Conservation (phyloP, 768 basidiomycete genomes). For the Termitomyces sp. region DNA sequence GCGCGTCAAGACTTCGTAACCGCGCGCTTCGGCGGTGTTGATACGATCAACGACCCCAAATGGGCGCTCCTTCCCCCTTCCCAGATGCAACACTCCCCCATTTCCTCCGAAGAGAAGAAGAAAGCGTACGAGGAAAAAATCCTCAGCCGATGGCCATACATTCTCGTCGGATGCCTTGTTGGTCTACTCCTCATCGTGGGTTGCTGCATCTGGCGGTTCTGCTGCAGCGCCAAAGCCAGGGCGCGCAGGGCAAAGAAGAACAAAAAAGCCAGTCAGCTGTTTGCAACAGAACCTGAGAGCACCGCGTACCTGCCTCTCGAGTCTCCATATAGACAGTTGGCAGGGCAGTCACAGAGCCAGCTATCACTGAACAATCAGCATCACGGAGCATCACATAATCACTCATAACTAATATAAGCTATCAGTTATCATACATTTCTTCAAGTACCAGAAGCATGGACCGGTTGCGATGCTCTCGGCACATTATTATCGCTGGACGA, state of each 20-base stretch:
- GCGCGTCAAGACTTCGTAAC: conserved; percentile 66
- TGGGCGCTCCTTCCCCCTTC: conserved; percentile 57
- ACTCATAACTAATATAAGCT: neutral
- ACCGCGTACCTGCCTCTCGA: conserved; percentile 28
- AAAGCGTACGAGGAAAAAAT: conserved; percentile 56
- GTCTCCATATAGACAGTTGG: conserved; percentile 1
- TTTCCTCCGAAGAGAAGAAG: conserved; percentile 62
- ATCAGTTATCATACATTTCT: neutral
- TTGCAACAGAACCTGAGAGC: conserved; percentile 19
- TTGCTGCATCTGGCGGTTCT: conserved; percentile 56
- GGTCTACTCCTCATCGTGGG: conserved; percentile 41
- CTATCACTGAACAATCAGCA: conserved; percentile 6
- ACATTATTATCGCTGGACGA: conserved; percentile 15
- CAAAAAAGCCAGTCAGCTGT: conserved; percentile 12
- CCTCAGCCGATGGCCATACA: conserved; percentile 71
- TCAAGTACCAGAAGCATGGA: neutral
- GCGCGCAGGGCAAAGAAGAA: conserved; percentile 19
- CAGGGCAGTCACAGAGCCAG: conserved; percentile 8
- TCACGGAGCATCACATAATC: conserved; percentile 2
- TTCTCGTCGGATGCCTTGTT: conserved; percentile 54
- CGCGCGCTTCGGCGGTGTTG: conserved; percentile 52
- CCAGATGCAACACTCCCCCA: conserved; percentile 58
- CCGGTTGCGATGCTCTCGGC: neutral
- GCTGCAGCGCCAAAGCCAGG: conserved; percentile 29
- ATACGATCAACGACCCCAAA: conserved; percentile 47